phyloP scores from a whole-genome alignment of 2,329 filamentous ascomycete genomes.

The Verticillium dahliae region DNA sequence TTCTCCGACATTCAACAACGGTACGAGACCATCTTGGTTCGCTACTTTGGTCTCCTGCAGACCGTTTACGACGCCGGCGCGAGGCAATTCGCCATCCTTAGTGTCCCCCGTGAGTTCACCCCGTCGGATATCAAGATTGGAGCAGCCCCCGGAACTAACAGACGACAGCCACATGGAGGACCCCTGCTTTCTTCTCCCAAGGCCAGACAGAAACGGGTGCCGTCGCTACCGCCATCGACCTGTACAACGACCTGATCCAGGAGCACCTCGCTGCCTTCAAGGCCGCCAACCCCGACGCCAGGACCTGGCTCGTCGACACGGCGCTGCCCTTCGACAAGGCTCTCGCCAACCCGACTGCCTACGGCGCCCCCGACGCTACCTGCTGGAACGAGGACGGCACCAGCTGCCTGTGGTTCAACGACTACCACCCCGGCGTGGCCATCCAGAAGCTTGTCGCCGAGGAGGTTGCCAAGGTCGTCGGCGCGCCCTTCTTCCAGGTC shows the following conservation, averaged over 20 bases:
- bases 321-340: slow-evolving; percentile 31
- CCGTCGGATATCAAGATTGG: neutral
- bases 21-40: slow-evolving; percentile 29
- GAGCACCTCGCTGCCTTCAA: slow-evolving; percentile 23
- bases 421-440: slow-evolving; percentile 33
- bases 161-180: slow-evolving; percentile 29
- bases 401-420: slow-evolving; percentile 38
- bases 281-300: slow-evolving; percentile 23
- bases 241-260: slow-evolving; percentile 29
- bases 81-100: slow-evolving; percentile 40
- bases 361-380: slow-evolving; percentile 33
- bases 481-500: slow-evolving; percentile 7
- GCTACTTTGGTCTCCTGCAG: slow-evolving; percentile 34
- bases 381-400: slow-evolving; percentile 34
- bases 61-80: slow-evolving; percentile 36
- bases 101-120: slow-evolving; percentile 30
- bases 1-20: slow-evolving; percentile 16
- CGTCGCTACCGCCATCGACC: slow-evolving; percentile 25
- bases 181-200: slow-evolving; percentile 24
- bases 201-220: slow-evolving; percentile 13
- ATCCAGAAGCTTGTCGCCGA: slow-evolving; percentile 32
- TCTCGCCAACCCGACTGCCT: slow-evolving; percentile 30
- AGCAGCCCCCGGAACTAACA: neutral
- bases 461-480: slow-evolving; percentile 22
- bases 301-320: slow-evolving; percentile 31